These are phyloP conservation scores for Fomes fomentarius DNA, from an alignment of 1,284 basidiomycete genomes.

Conservation along the genomic window DNA sequence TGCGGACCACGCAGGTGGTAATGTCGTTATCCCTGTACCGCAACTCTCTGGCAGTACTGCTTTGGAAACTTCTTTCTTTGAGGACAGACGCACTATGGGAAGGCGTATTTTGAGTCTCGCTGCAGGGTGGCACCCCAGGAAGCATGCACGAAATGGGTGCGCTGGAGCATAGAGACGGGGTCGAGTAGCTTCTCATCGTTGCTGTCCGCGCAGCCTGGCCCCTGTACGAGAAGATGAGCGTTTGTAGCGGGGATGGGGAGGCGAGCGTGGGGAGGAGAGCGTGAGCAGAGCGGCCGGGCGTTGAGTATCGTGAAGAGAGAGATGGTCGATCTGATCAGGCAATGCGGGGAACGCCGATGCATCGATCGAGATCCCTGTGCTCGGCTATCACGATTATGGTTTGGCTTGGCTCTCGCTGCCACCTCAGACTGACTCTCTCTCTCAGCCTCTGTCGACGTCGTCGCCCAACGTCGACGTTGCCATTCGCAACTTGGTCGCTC, in stretches of 20 bases:
- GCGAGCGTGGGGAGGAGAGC: neutral
- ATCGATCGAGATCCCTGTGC: constrained; percentile 16
- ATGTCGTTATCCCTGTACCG: neutral
- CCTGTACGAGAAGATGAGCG: neutral
- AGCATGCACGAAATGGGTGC: neutral
- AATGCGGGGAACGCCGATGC: constrained; percentile 21
- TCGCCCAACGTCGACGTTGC: neutral
- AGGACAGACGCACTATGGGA: neutral
- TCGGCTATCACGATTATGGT: constrained; percentile 23
- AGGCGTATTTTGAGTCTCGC: neutral
- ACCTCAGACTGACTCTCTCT: constrained; percentile 8
- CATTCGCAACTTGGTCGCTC: neutral
- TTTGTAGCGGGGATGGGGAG: neutral
- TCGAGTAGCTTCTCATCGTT: neutral
- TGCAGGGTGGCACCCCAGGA: neutral
- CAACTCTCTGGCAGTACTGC: neutral
- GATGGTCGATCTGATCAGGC: constrained; percentile 19
- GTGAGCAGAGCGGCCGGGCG: neutral
- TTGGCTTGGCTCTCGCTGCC: constrained; percentile 8
- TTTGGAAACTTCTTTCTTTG: constrained; percentile 4
- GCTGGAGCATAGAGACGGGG: neutral
- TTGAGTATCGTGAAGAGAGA: constrained; percentile 14
- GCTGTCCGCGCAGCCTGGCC: neutral
- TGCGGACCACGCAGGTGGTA: neutral
- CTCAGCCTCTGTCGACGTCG: neutral